phyloP scores from a whole-genome alignment of 148 eudicot genomes.

The Silene latifolia region DNA sequence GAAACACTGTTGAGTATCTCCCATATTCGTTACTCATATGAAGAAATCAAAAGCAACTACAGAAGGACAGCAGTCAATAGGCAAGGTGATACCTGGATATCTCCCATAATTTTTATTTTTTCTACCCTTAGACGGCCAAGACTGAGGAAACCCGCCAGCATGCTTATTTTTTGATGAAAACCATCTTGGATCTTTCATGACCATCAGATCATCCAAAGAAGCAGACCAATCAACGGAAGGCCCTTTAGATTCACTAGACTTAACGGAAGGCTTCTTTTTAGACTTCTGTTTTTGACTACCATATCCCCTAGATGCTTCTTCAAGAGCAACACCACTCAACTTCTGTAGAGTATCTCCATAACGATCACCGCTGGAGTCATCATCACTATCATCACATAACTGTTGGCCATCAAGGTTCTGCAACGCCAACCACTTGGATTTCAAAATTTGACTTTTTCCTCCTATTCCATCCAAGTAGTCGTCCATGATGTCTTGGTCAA shows the following conservation, averaged over 20 bases:
- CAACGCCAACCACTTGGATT: conserved; percentile 52
- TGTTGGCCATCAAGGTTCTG: conserved; percentile 34
- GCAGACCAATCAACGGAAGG: conserved; percentile 41
- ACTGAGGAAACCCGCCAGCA: conserved; percentile 56
- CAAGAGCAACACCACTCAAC: conserved; percentile 74
- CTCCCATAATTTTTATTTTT: conserved; percentile 53
- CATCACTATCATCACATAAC: conserved; percentile 32
- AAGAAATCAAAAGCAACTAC: not conserved
- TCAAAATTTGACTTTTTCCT: conserved; percentile 48
- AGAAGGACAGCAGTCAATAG: not conserved
- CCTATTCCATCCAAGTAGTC: conserved; percentile 90
- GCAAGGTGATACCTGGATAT: conserved; percentile 52
- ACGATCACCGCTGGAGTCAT: conserved; percentile 39
- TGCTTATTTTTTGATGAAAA: conserved; percentile 61
- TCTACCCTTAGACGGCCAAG: conserved; percentile 70
- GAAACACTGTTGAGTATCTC: not conserved
- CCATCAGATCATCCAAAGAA: conserved; percentile 66
- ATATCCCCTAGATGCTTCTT: conserved; percentile 80
- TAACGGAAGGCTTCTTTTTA: conserved; percentile 41
- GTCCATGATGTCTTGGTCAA: conserved; percentile 83
- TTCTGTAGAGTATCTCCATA: conserved; percentile 54
- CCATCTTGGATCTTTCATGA: conserved; percentile 79
- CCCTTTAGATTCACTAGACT: conserved; percentile 25
- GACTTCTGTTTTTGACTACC: conserved; percentile 48
- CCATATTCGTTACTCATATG: not conserved